Evolutionary conservation across 140 eudicot species (phyloP), one percentile per base, ranked within the genome.

Genomic region (Flaveria floridana): DNA sequence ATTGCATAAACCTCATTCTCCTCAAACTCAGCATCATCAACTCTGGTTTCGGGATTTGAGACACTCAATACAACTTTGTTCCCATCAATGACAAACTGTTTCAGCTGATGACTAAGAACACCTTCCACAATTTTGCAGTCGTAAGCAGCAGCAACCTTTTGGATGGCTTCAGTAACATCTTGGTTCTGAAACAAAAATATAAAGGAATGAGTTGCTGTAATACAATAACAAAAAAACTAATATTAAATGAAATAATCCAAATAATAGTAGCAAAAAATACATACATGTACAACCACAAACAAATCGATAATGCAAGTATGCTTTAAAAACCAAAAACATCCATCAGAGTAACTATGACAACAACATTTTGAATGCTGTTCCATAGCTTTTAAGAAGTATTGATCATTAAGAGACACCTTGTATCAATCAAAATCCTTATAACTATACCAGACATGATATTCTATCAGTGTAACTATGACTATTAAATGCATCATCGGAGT

Each of bases 61-160:
- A 88, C 91, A 68, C 89, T 87, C 76, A 89, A 65, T 2, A 86
- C 87, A 6, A 81, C 97, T 78, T 88, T 95, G 84, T 85, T 83
- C 55, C 96, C 93, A 44, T 89, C 90, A 72, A 89, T 83, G 47
- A 85, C 96, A 76, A 89, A 80, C 62, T 90, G 98, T 37, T 93
- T 93, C 80, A 88, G 48, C 76, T 93, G 99, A 70, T 94, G 99
- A 70, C 95, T 89, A 6, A 95, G 90, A 53, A 95, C 99, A 10
- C 97, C 99, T 83, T 95, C 97, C 46, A 91, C 99, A 47, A 91
- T 87, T 76, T 91, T 95, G 87, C 99, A 94, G 89, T 90, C 97
- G 47, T 88, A 90, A 7, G 97, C 97, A 30, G 95, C 97, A 73
- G 99, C 99, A 82, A 94, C 99, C 77, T 94, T 94, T 81, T 90